Conservation (phyloP, 148 eudicot species). For the Polygonum aviculare region DNA sequence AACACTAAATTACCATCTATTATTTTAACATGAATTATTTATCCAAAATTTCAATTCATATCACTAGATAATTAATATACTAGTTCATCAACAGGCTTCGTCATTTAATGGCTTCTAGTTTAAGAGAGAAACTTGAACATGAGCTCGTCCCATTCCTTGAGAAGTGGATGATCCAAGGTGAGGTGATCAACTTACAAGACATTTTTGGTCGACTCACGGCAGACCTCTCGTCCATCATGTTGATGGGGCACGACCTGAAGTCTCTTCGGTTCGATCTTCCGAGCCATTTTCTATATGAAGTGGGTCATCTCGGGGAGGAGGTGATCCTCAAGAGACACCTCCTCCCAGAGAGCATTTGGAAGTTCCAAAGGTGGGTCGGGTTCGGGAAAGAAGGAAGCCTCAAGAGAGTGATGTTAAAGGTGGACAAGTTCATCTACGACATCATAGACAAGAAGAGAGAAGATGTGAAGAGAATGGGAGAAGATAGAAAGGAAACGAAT, state of each 20-base stretch:
- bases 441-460: conserved; percentile 26
- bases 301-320: conserved; percentile 39
- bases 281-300: conserved; percentile 23
- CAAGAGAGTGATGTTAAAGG: conserved; percentile 20
- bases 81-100: conserved; percentile 4
- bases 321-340: conserved; percentile 29
- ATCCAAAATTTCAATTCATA: too few species aligned
- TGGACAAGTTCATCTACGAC: conserved; percentile 28
- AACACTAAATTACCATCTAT: too few species aligned
- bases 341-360: conserved; percentile 44
- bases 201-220: conserved; percentile 48
- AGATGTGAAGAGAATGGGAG: conserved; percentile 13
- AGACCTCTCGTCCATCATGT: conserved; percentile 33
- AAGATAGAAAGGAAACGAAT: background rate
- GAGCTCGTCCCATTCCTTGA: conserved; percentile 39
- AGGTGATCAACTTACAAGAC: conserved; percentile 44
- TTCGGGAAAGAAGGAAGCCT: conserved; percentile 38
- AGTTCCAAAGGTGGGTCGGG: conserved; percentile 39
- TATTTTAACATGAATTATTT: too few species aligned
- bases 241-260: conserved; percentile 41
- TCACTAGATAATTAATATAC: too few species aligned
- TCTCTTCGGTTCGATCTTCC: conserved; percentile 30
- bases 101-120: background rate
- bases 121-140: conserved; percentile 22
- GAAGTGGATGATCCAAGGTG: conserved; percentile 12